Conservation (phyloP, 2,329 filamentous ascomycete species). For the Colletotrichum tropicicola region DNA sequence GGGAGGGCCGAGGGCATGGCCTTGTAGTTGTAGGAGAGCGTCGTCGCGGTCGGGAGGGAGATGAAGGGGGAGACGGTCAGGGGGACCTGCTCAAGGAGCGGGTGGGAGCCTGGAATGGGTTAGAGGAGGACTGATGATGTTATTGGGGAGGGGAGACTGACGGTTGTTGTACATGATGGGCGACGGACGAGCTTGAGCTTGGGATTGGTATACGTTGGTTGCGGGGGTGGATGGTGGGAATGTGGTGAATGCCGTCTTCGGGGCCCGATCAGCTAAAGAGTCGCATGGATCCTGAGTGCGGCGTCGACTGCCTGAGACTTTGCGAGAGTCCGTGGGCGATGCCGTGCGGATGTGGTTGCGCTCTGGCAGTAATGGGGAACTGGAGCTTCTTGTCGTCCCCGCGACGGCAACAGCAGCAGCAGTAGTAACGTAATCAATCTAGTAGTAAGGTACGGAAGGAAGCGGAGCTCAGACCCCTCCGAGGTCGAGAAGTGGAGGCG, state of each 20-base stretch:
- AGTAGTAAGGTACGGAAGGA: background rate
- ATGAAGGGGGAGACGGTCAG: constrained; percentile 95
- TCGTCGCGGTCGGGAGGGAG: constrained; percentile 86
- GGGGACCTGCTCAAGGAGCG: constrained; percentile 89
- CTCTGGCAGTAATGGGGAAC: background rate
- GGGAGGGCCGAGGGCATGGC: constrained; percentile 88
- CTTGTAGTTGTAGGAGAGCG: constrained; percentile 95
- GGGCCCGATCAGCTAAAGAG: constrained; percentile 1
- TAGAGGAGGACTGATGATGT: background rate
- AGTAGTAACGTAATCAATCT: no score
- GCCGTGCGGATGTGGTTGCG: background rate
- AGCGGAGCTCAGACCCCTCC: constrained; percentile 20
- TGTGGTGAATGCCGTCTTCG: background rate
- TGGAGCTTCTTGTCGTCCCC: background rate
- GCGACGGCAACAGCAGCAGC: background rate
- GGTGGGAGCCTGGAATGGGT: constrained; percentile 72
- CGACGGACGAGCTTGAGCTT: background rate
- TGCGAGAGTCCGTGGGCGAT: background rate
- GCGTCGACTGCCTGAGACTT: background rate
- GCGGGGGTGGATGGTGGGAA: background rate
- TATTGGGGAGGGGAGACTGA: constrained; percentile 31
- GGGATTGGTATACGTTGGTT: background rate
- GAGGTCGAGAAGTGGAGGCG: background rate
- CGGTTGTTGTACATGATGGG: constrained; percentile 42
- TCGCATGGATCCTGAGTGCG: background rate